Conservation (phyloP, 208 protist species). For the Paratrypanosoma confusum region DNA sequence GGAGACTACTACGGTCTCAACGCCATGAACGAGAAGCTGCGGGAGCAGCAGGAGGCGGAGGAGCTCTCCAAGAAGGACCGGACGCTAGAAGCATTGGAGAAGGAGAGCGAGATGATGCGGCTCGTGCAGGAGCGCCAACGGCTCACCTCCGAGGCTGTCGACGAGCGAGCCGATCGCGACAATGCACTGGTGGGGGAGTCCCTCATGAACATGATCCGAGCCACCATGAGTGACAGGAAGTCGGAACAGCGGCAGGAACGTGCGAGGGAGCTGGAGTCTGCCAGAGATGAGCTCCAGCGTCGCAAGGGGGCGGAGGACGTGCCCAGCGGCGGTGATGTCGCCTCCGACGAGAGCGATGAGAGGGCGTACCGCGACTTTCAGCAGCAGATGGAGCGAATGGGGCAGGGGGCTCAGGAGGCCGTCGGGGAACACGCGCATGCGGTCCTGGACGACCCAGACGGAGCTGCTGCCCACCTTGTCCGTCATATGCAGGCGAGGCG, state of each 20-base stretch:
- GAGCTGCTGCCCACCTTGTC: too few relatives aligned
- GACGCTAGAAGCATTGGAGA: conserved; percentile 61
- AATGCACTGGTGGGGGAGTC: conserved; percentile 23
- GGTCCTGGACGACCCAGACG: too few relatives aligned
- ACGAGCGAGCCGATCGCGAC: conserved; percentile 19
- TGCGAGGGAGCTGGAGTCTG: not conserved
- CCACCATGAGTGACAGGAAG: too few relatives aligned
- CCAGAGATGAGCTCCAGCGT: not conserved
- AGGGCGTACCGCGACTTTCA: too few relatives aligned
- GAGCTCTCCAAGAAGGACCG: conserved; percentile 35
- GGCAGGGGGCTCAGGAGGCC: too few relatives aligned
- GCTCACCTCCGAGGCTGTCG: conserved; percentile 49
- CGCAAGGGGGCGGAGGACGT: not conserved
- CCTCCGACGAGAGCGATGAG: too few relatives aligned
- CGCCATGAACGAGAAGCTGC: conserved; percentile 42
- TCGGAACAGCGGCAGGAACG: not conserved
- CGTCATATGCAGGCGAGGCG: too few relatives aligned
- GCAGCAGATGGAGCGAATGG: too few relatives aligned
- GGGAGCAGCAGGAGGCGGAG: conserved; percentile 33
- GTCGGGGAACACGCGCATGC: too few relatives aligned
- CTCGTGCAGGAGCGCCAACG: conserved; percentile 58
- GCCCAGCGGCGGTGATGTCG: conserved; percentile 3
- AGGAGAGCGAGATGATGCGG: conserved; percentile 54
- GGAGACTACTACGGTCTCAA: conserved; percentile 65
- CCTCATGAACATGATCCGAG: too few relatives aligned